These are phyloP conservation scores for Phytophthora podocarpi DNA, from an alignment of 352 stramenopile genomes.

Conservation along the genomic window DNA sequence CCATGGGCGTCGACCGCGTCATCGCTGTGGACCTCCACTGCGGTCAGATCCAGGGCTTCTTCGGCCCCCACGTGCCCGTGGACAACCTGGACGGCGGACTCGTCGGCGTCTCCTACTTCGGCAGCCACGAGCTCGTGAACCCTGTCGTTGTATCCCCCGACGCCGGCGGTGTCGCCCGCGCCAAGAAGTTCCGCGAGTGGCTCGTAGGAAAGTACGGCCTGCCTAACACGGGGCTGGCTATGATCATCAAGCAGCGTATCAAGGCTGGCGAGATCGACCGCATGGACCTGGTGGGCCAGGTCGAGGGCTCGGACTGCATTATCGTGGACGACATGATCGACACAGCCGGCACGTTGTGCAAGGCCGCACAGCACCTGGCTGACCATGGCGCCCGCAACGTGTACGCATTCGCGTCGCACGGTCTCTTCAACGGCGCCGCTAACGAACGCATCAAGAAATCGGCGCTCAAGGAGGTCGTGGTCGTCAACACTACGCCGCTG, in stretches of 20 bases:
- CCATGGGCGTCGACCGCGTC: slow-evolving; percentile 89
- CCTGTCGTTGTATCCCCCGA: slow-evolving; percentile 99
- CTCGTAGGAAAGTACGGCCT: slow-evolving; percentile 97
- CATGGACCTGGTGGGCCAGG: slow-evolving; percentile 99
- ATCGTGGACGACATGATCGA: slow-evolving; percentile 99
- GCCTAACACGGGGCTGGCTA: slow-evolving; percentile 97
- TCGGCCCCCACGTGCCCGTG: slow-evolving; percentile 98
- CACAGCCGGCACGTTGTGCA: slow-evolving; percentile 98
- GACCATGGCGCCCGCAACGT: slow-evolving; percentile 97
- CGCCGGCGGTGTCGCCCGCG: slow-evolving; percentile 98
- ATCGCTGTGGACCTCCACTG: slow-evolving; percentile 90
- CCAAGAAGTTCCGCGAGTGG: slow-evolving; percentile 99
- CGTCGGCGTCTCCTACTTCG: slow-evolving; percentile 95
- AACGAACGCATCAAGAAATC: slow-evolving; percentile 91
- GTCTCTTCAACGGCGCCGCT: slow-evolving; percentile 95
- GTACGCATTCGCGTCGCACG: slow-evolving; percentile 99
- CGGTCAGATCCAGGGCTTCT: slow-evolving; percentile 97
- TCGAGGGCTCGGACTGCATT: slow-evolving; percentile 99
- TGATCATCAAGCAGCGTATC: slow-evolving; percentile 99
- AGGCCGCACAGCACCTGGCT: slow-evolving; percentile 96
- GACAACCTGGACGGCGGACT: slow-evolving; percentile 98
- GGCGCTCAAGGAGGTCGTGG: slow-evolving; percentile 91
- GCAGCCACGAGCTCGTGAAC: slow-evolving; percentile 98
- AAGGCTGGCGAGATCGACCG: slow-evolving; percentile 97
- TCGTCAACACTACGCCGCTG: slow-evolving; percentile 90